Base-by-base conservation (phyloP, 805 yeast genomes). In the Kluyveromyces dobzhanskii region DNA sequence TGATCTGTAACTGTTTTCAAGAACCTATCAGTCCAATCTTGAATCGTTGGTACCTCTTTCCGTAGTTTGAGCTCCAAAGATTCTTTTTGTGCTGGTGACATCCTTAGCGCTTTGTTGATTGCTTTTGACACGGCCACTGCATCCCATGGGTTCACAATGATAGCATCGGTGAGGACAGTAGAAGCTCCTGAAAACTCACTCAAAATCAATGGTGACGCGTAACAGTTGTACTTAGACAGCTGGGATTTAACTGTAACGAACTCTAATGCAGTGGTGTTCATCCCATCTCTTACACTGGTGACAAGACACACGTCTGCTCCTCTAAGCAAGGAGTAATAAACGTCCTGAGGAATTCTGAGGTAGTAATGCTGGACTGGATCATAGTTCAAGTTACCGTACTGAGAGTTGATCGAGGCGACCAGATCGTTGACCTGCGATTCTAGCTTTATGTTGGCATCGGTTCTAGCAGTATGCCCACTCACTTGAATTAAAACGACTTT, bases 61-160 rank as follows among this genome's bases (percentile, higher is more conserved):
- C 78, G 84, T 35, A 87, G 59, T 39, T 70, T 71, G 10, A 56
- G 50, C 52, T 81, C 82, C 34, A 76, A 59, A 4, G 51, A 54
- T 3, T 50, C 46, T 45, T 73, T 75, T 10, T 69, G 67, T 7
- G 64, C 71, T 3, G 59, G 59, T 1, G 76, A 51, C 76, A 84
- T 69, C 17, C 59, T 49, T 16, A 92, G 69, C 36, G 87, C 73
- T 37, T 75, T 76, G 56, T 87, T 69, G 40, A 94, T 82, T 5
- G 87, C 73, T 51, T 77, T 82, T 1, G 98, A 90, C 27, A 90
- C 90, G 2, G 95, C 95, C 18, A 85, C 90, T 0, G 94, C 72
- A 63, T 92, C 97, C 95, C 97, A 92, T 6, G 99, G 99, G 51
- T 92, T 92, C 26, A 92, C 92, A 46, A 82, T 75, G 37, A 85